Base-by-base conservation (phyloP, 306 rosid species). In the Sindora glabra region DNA sequence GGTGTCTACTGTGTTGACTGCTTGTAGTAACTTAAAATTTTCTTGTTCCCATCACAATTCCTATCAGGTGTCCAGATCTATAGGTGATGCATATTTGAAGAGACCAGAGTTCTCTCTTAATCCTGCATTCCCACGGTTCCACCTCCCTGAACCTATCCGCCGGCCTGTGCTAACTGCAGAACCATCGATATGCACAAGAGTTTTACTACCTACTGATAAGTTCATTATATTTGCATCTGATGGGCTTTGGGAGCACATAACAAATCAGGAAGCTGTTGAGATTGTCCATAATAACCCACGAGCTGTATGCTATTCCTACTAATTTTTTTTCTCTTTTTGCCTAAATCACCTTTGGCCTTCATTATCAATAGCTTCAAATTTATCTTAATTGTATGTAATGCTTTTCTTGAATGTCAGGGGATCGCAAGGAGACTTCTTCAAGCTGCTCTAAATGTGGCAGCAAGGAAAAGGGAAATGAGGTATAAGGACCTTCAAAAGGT, bases 51-150 rank as follows among this genome's bases (percentile, higher is more conserved):
- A 39, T 17, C n/a, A n/a, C n/a, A 54, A 52, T 22, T 60, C 58
- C 55, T 64, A 29, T 70, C 75, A 87, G 97, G 95, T 87, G 56
- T 90, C 97, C 16, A 82, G 94, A 79, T 87, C 97, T 5, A 90
- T 90, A 17, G 97, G 95, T 7, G 97, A 90, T 71, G 95, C 95
- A 30, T 90, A 87, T 81, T 79, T 90, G 75, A 87, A 90, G 70
- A 79, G 67, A 48, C 85, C 95, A 9, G 95, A 90, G 75, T 90
- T 86, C 68, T 84, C 88, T 38, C 86, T 84, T 1, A 86, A 84
- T 70, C 94, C 88, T 30, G 71, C 97, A 14, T 86, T 80, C 74
- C 94, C 90, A 0, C 75, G 82, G 26, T 86, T 86, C 77, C 94
- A 82, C 70, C 82, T 90, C 33, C 48, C 86, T 0, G 90, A 82